These are phyloP conservation scores for Nepenthes gracilis DNA, from an alignment of 148 eudicot genomes.

Conservation along the genomic window DNA sequence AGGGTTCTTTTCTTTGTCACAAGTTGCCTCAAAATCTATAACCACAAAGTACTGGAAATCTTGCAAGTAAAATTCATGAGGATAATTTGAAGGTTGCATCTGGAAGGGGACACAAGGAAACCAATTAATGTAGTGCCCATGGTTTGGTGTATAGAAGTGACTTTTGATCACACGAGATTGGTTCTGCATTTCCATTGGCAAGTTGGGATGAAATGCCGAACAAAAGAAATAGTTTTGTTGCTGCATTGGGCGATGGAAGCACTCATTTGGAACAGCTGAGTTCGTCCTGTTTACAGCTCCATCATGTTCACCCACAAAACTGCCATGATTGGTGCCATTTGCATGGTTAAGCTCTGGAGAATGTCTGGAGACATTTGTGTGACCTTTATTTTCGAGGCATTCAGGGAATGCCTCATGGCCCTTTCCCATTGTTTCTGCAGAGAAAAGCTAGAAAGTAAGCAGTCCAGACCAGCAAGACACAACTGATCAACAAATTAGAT, in stretches of 20 bases:
- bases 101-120: constrained; percentile 39
- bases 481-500: neutral
- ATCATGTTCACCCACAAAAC: constrained; percentile 19
- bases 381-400: constrained; percentile 46
- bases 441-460: constrained; percentile 10
- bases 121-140: constrained; percentile 23
- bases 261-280: constrained; percentile 26
- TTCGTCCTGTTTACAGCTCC: constrained; percentile 22
- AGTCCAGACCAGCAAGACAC: constrained; percentile 3
- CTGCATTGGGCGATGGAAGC: constrained; percentile 16
- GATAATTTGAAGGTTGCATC: constrained; percentile 46
- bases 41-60: constrained; percentile 91
- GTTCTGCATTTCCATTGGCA: constrained; percentile 25
- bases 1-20: constrained; percentile 68
- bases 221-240: constrained; percentile 33
- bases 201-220: constrained; percentile 32
- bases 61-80: constrained; percentile 35
- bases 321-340: constrained; percentile 20
- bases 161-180: constrained; percentile 34
- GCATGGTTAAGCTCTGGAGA: constrained; percentile 34
- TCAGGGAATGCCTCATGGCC: constrained; percentile 51
- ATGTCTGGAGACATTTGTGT: constrained; percentile 28
- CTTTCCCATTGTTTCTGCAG: constrained; percentile 47
- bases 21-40: constrained; percentile 97
- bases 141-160: constrained; percentile 33